Evolutionary conservation across 345 rosid species (phyloP).

Genomic region (Gossypioides kirkii): DNA sequence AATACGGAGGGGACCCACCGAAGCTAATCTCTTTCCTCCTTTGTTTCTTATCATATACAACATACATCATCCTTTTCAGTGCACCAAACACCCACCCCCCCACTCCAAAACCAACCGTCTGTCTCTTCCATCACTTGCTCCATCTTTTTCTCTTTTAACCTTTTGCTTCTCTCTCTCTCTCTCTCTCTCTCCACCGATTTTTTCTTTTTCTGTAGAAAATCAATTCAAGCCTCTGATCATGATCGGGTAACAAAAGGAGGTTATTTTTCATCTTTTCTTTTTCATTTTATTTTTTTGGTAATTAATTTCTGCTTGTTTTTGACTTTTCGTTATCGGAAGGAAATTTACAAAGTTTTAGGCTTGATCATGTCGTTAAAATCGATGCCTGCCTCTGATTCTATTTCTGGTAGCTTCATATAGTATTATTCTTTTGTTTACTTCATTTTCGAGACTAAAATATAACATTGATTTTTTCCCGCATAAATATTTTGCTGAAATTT

Average conservation of each 20-base stretch:
- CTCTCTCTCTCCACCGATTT: neutral
- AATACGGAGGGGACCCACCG: too few species aligned
- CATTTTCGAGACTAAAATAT: neutral
- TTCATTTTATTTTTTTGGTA: neutral
- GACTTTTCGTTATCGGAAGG: neutral
- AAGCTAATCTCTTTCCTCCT: neutral
- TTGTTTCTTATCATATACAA: neutral
- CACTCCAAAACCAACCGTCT: neutral
- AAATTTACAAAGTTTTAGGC: neutral
- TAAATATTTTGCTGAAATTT: neutral
- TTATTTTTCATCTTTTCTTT: neutral
- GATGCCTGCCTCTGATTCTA: neutral
- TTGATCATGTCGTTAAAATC: neutral
- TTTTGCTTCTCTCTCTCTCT: neutral
- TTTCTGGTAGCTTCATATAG: neutral
- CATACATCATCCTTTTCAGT: constrained; percentile 1
- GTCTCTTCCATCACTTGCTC: neutral
- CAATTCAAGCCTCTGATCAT: constrained; percentile 1
- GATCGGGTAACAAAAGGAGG: neutral
- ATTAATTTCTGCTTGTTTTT: neutral
- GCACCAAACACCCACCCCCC: neutral
- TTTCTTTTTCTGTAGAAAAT: neutral
- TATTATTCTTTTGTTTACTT: neutral
- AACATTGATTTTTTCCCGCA: neutral
- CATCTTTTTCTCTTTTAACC: neutral